Evolutionary conservation across 164 flowering plant species (phyloP).

Genomic region (Houttuynia cordata): DNA sequence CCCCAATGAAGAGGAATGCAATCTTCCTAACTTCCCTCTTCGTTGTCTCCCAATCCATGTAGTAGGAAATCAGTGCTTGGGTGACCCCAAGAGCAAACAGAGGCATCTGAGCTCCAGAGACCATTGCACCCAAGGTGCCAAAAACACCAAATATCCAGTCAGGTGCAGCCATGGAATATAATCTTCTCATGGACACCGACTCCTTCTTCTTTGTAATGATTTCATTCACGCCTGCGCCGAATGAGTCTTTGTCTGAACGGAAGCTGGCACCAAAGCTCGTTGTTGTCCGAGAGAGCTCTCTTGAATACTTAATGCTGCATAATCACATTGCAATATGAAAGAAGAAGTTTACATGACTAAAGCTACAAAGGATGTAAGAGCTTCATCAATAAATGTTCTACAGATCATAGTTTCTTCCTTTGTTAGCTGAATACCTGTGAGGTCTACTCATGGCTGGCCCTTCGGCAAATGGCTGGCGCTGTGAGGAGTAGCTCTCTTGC

Average conservation of each 20-base stretch:
- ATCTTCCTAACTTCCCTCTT: constrained; percentile 57
- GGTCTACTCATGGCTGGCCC: constrained; percentile 35
- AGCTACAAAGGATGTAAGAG: too few species aligned
- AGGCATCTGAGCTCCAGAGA: constrained; percentile 91
- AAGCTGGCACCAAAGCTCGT: constrained; percentile 71
- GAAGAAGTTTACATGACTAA: too few species aligned
- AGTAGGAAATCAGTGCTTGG: constrained; percentile 78
- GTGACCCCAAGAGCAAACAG: constrained; percentile 90
- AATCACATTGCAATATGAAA: too few species aligned
- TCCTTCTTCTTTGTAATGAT: constrained; percentile 12
- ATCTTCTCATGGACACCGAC: constrained; percentile 41
- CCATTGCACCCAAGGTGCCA: constrained; percentile 55
- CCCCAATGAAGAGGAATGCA: constrained; percentile 56
- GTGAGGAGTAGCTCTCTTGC: constrained; percentile 53
- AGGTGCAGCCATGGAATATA: constrained; percentile 72
- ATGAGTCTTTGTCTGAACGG: constrained; percentile 71
- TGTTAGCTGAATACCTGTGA: constrained; percentile 29
- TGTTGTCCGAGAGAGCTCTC: constrained; percentile 48
- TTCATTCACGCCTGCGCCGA: constrained; percentile 27
- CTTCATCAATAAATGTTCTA: too few species aligned
- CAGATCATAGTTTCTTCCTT: too few species aligned
- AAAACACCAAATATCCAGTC: constrained; percentile 65
- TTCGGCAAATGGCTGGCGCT: constrained; percentile 24
- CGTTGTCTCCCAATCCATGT: constrained; percentile 92
- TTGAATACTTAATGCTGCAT: constrained; percentile 49